Conservation (phyloP, 75 land plant genomes). For the Isoetes taiwanensis region DNA sequence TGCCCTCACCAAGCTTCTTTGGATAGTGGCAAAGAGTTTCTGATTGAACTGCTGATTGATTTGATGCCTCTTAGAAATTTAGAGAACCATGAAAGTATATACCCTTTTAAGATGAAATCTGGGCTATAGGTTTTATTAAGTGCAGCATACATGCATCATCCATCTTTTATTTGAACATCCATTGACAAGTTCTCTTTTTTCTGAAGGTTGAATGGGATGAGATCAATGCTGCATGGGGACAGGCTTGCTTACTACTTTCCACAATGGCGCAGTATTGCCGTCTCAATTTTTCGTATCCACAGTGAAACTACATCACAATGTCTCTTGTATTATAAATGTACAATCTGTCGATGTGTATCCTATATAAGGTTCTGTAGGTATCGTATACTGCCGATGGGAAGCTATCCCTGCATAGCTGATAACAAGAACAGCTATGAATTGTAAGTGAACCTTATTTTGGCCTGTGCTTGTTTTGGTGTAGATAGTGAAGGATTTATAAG, state of each 20-base stretch:
- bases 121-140: neutral
- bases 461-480: neutral
- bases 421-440: conserved; percentile 71
- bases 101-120: neutral
- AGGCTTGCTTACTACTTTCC: conserved; percentile 88
- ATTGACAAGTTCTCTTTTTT: neutral
- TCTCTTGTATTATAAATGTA: neutral
- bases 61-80: neutral
- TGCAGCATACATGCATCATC: neutral
- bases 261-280: conserved; percentile 83
- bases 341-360: conserved; percentile 6
- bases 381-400: conserved; percentile 85
- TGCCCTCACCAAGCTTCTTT: neutral
- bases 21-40: neutral
- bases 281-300: conserved; percentile 78
- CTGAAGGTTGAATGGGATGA: conserved; percentile 98
- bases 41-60: neutral
- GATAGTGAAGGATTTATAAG: neutral
- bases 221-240: conserved; percentile 99
- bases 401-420: conserved; percentile 83
- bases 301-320: neutral
- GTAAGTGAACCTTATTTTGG: conserved; percentile 30
- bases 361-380: neutral
- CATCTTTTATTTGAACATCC: neutral
- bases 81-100: neutral